Base-by-base conservation (phyloP, 208 protist genomes). In the Naegleria lovaniensis region DNA sequence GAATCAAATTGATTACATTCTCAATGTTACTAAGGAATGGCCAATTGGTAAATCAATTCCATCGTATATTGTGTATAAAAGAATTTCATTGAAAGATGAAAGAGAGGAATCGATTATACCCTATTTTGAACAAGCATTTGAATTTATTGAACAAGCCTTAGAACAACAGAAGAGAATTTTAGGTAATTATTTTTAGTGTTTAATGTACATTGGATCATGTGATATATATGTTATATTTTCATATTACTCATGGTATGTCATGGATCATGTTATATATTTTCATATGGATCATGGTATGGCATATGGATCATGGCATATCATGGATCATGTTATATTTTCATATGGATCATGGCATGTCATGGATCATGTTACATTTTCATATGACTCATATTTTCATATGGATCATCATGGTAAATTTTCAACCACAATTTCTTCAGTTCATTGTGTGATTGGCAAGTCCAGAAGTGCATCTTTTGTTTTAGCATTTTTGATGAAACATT, bases 391-490 rank as follows among this genome's bases (percentile, higher is more conserved):
- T n/a, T n/a, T n/a, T n/a, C n/a, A n/a, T n/a, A n/a, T n/a, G n/a
- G n/a, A n/a, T n/a, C n/a, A n/a, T n/a, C n/a, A n/a, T n/a, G n/a
- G n/a, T n/a, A n/a, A n/a, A n/a, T n/a, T n/a, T n/a, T n/a, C n/a
- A n/a, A n/a, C n/a, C n/a, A n/a, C n/a, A 7, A 48, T 7, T 48
- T 7, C 7, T 48, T 9, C 43, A 36, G 84, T 88, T 33, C 84
- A 90, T 83, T 90, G 87, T 83, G 25, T 22, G n/a, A 33, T 48
- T 48, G 87, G 87, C 29, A 90, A 51, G 79, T 79, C 52, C 19
- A 79, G 87, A 90, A 75, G 48, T 36, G 87, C 87, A n/a, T n/a
- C 36, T 51, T n/a, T 90, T 41, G 55, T 90, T 0, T 19, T 90
- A 25, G 55, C 52, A 40, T 90, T 48, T 79, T 6, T 90, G 5